These are phyloP conservation scores for Ampelocalamus luodianensis DNA, from an alignment of 176 grass and related monocot species.

Conservation along the genomic window DNA sequence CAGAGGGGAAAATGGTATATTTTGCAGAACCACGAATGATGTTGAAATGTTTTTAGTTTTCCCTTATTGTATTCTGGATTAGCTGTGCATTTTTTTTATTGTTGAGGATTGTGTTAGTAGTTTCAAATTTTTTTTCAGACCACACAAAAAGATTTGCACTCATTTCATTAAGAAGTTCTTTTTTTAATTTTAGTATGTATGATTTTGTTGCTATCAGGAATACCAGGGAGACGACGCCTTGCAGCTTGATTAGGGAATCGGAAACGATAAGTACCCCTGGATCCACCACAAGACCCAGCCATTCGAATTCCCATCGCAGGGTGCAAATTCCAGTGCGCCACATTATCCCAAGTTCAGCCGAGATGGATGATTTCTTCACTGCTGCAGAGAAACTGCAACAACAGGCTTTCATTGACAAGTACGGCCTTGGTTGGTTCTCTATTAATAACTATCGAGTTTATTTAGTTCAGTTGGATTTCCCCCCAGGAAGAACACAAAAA, in stretches of 20 bases:
- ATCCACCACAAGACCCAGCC: slow-evolving; percentile 47
- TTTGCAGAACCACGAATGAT: slow-evolving; percentile 25
- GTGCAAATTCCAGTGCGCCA: not conserved
- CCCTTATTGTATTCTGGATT: not conserved
- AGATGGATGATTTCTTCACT: slow-evolving; percentile 54
- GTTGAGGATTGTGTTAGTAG: too few species aligned
- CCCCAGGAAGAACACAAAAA: not conserved
- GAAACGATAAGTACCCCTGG: slow-evolving; percentile 42
- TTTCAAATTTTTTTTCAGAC: not conserved
- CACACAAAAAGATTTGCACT: too few species aligned
- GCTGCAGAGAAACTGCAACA: slow-evolving; percentile 41
- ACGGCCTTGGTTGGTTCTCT: not conserved
- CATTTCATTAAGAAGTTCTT: too few species aligned
- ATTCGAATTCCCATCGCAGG: slow-evolving; percentile 30
- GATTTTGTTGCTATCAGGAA: slow-evolving; percentile 35
- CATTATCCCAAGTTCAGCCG: slow-evolving; percentile 33
- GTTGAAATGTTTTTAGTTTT: not conserved
- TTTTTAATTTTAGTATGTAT: not conserved
- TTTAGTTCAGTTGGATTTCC: not conserved
- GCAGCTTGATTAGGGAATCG: slow-evolving; percentile 50
- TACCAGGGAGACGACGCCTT: slow-evolving; percentile 59
- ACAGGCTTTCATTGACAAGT: slow-evolving; percentile 64
- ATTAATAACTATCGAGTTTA: not conserved
- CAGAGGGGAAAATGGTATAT: not conserved
- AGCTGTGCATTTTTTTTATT: not conserved